Conservation (phyloP, 768 basidiomycete genomes). For the Boletus rubescentipes region DNA sequence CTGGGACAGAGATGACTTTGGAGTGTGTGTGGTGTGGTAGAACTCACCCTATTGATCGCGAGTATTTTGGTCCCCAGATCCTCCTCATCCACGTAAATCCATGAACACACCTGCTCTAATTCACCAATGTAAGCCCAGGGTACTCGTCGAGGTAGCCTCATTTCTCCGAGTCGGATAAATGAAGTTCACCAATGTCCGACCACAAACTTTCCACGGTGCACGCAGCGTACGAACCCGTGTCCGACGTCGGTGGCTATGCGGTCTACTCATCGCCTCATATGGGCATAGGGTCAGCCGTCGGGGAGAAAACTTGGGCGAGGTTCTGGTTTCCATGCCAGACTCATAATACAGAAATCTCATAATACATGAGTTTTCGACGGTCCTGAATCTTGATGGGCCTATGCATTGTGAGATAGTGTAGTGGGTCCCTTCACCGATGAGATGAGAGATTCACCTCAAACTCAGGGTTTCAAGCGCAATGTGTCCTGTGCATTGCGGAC, state of each 20-base stretch:
- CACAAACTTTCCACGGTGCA: no score
- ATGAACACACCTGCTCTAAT: slow-evolving; percentile 71
- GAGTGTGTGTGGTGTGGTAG: neutral
- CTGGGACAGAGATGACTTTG: slow-evolving; percentile 37
- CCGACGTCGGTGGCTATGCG: neutral
- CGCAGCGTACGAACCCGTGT: no score
- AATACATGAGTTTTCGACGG: no score
- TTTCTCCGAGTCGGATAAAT: slow-evolving; percentile 28
- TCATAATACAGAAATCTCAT: no score
- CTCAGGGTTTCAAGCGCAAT: no score
- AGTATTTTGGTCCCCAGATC: slow-evolving; percentile 52
- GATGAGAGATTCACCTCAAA: no score
- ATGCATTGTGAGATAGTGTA: no score
- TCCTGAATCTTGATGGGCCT: no score
- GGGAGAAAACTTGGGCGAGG: neutral
- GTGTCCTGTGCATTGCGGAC: neutral
- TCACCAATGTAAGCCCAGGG: slow-evolving; percentile 74
- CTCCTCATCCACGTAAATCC: slow-evolving; percentile 69
- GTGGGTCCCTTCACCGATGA: no score
- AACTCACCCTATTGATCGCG: slow-evolving; percentile 65
- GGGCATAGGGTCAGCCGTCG: neutral
- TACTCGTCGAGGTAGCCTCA: slow-evolving; percentile 77
- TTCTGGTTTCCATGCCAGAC: neutral
- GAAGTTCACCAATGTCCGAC: neutral
- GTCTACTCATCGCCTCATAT: neutral